Base-by-base conservation (phyloP, 2,329 filamentous ascomycete species). In the Pestalotiopsis sp. region DNA sequence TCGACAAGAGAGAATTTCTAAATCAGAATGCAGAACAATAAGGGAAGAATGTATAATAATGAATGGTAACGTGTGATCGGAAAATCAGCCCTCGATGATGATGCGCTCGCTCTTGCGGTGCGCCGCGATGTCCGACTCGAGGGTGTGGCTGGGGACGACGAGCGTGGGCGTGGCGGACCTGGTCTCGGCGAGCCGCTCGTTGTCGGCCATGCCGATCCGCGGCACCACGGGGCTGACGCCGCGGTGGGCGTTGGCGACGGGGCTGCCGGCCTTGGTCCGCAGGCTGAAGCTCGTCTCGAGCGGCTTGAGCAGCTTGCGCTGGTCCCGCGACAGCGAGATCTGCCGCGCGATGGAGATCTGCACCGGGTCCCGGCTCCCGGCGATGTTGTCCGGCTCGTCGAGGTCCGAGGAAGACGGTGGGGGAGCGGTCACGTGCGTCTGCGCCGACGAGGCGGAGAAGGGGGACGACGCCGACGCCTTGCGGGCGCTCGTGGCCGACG, bases 331-430 rank as follows among this genome's bases (percentile, higher is more conserved):
- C 31, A 92, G 82, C 72, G 87, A 91, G 72, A 92, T 91, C 76
- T 92, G 90, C 1, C 91, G 83, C 0, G 90, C 90, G 72, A 92
- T 92, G 1, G 89, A 91, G 60, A 91, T 83, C 77, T 91, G 87
- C 3, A 90, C 89, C 1, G 89, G 87, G 31, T 62, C 59, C 17
- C 31, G 59, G 58, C 84, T 84, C 71, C 85, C 84, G 14, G 52
- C 17, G 60, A 38, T 27, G 23, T 27, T 41, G 71, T 84, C 81
- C 1, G 78, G 66, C 38, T 84, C 81, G 41, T 85, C 83, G 12
- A 77, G 69, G 12, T 79, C 78, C 7, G 20, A 23, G 20, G 20
- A 23, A 23, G 20, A 23, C 20, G 76, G 67, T 25, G 80, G 80
- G 3, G 75, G 73, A 68, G 75, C 77, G 25, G 78, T 79, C 39